Evolutionary conservation across 805 yeast species (phyloP).

Genomic region (Hanseniaspora occidentalis): DNA sequence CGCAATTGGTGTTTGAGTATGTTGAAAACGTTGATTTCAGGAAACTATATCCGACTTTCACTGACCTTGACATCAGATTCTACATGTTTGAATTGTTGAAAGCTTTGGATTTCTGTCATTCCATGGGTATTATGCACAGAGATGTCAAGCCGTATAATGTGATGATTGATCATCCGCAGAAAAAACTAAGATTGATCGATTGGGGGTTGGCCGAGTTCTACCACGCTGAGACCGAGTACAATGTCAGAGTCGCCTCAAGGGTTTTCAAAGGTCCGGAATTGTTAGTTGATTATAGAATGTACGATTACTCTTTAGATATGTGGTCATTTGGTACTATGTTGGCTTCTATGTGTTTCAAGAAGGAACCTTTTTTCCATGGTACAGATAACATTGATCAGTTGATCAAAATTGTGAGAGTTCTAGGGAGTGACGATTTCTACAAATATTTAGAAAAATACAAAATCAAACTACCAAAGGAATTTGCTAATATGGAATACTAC

Average conservation of each 20-base stretch:
- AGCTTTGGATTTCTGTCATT: conserved; percentile 82
- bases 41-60: conserved; percentile 64
- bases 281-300: conserved; percentile 71
- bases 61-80: conserved; percentile 63
- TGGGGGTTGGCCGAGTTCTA: conserved; percentile 96
- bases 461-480: conserved; percentile 58
- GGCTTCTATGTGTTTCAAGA: conserved; percentile 80
- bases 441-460: conserved; percentile 61
- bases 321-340: conserved; percentile 94
- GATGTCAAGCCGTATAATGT: conserved; percentile 94
- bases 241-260: conserved; percentile 87
- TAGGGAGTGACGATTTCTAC: conserved; percentile 74
- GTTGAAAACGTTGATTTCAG: conserved; percentile 78
- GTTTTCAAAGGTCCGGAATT: conserved; percentile 91
- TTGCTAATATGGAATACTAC: conserved; percentile 63
- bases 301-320: conserved; percentile 82
- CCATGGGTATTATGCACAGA: conserved; percentile 92
- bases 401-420: conserved; percentile 75
- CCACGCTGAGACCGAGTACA: conserved; percentile 79
- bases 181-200: conserved; percentile 68
- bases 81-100: conserved; percentile 71
- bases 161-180: conserved; percentile 77
- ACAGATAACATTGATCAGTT: conserved; percentile 83
- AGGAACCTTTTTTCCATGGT: conserved; percentile 89
- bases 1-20: conserved; percentile 77